phyloP scores from a whole-genome alignment of 495 filamentous ascomycete species.

The Penicillium longicatenatum region DNA sequence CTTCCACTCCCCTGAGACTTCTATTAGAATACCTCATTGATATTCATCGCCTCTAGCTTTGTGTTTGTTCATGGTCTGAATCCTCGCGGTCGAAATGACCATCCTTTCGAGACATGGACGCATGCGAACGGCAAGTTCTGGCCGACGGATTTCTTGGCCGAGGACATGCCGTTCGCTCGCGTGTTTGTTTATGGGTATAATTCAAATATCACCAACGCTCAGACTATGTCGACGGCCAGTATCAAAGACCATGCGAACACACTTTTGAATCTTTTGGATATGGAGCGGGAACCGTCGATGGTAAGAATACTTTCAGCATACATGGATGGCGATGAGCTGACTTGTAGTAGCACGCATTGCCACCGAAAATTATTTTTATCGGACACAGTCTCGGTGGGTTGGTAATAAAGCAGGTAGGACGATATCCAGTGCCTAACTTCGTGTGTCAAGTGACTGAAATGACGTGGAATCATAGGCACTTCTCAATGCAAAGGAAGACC shows the following conservation, averaged over 20 bases:
- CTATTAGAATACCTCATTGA: not conserved
- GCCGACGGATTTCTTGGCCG: constrained; percentile 41
- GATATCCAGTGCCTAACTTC: not conserved
- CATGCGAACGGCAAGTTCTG: constrained; percentile 42
- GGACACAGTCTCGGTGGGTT: constrained; percentile 51
- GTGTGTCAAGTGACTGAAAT: not conserved
- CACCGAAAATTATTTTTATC: constrained; percentile 45
- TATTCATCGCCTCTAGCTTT: constrained; percentile 20
- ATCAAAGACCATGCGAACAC: constrained; percentile 45
- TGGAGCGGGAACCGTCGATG: constrained; percentile 34
- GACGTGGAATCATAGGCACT: constrained; percentile 25
- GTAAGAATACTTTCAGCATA: constrained; percentile 6
- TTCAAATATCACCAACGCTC: constrained; percentile 39
- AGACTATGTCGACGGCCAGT: constrained; percentile 41
- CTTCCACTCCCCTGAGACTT: not conserved
- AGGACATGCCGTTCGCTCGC: constrained; percentile 42
- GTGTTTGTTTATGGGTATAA: constrained; percentile 49
- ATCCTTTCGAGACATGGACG: constrained; percentile 45
- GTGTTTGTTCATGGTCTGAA: constrained; percentile 45
- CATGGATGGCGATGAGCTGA: not conserved
- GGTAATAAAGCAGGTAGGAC: constrained; percentile 45
- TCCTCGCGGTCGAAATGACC: constrained; percentile 38
- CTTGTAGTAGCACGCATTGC: constrained; percentile 17
- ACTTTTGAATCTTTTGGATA: constrained; percentile 36
- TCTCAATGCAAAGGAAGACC: constrained; percentile 44